These are phyloP conservation scores for Skeletonema potamos DNA, from an alignment of 108 stramenopile genomes.

Conservation along the genomic window DNA sequence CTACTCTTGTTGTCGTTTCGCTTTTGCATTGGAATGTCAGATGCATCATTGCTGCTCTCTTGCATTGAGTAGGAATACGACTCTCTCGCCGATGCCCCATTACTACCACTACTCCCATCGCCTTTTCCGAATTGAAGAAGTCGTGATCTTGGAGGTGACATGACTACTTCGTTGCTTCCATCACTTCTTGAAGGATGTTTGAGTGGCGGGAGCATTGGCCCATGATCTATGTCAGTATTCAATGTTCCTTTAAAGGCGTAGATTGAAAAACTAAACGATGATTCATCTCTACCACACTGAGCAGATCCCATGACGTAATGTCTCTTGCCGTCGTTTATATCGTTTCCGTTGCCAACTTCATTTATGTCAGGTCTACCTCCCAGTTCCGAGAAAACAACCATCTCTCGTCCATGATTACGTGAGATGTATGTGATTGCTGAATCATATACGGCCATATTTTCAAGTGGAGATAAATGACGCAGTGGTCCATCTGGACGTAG, in stretches of 20 bases:
- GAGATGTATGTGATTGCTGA: constrained; percentile 72
- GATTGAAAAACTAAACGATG: constrained; percentile 52
- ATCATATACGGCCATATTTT: constrained; percentile 69
- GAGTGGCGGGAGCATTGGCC: constrained; percentile 41
- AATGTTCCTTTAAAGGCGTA: constrained; percentile 39
- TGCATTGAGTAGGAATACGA: constrained; percentile 57
- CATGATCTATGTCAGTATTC: constrained; percentile 10
- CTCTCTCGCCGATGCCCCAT: constrained; percentile 37
- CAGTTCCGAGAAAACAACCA: constrained; percentile 67
- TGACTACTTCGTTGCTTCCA: constrained; percentile 22
- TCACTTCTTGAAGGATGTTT: background rate
- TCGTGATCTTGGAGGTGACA: constrained; percentile 57
- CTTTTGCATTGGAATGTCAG: background rate
- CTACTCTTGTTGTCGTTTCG: background rate
- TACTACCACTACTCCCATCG: constrained; percentile 10
- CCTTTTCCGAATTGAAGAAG: constrained; percentile 64
- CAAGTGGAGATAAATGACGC: constrained; percentile 55
- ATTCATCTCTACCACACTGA: constrained; percentile 5
- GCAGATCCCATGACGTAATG: constrained; percentile 27
- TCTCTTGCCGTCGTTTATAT: constrained; percentile 11
- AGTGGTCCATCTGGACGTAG: constrained; percentile 65
- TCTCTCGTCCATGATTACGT: constrained; percentile 33
- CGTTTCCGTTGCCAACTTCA: background rate
- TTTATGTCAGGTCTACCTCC: constrained; percentile 25
- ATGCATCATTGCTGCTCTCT: background rate